Percentiles rank a stretch among this genome's conserved stretches.
Evolutionary conservation across 1,284 basidiomycete species (phyloP).

Genomic region (Ganoderma leucocontextum): DNA sequence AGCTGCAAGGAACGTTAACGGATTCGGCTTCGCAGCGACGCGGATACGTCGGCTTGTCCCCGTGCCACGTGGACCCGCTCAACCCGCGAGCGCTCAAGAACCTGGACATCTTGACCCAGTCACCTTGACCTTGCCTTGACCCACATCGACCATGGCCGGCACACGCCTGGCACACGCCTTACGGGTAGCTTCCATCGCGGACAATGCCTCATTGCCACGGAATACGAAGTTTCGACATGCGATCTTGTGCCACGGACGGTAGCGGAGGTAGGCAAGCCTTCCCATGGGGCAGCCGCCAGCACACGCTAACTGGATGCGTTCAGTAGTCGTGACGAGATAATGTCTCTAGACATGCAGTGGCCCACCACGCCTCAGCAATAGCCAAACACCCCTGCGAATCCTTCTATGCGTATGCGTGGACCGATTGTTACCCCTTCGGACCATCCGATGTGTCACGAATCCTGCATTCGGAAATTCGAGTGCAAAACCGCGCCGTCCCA

Average conservation of each 20-base stretch:
- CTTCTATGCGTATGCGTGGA: background rate
- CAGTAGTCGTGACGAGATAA: background rate
- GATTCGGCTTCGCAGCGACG: background rate
- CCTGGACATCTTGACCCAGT: background rate
- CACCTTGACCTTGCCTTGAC: background rate
- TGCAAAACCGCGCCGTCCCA: conserved; percentile 13
- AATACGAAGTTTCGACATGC: background rate
- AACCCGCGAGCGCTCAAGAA: background rate
- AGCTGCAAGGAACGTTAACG: conserved; percentile 3
- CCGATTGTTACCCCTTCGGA: background rate
- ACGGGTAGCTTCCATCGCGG: background rate
- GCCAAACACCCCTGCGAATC: conserved; percentile 7
- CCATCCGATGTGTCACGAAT: background rate
- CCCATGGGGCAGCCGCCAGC: background rate
- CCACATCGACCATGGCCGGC: background rate
- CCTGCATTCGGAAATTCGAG: background rate
- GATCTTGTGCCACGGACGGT: background rate
- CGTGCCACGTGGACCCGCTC: background rate
- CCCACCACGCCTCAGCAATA: background rate
- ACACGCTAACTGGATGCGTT: background rate
- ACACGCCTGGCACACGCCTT: background rate
- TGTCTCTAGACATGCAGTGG: background rate
- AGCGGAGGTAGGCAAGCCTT: background rate
- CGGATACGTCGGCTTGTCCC: background rate
- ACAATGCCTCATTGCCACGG: background rate